Evolutionary conservation across 768 basidiomycete species (phyloP).

Genomic region (Collybia nuda): DNA sequence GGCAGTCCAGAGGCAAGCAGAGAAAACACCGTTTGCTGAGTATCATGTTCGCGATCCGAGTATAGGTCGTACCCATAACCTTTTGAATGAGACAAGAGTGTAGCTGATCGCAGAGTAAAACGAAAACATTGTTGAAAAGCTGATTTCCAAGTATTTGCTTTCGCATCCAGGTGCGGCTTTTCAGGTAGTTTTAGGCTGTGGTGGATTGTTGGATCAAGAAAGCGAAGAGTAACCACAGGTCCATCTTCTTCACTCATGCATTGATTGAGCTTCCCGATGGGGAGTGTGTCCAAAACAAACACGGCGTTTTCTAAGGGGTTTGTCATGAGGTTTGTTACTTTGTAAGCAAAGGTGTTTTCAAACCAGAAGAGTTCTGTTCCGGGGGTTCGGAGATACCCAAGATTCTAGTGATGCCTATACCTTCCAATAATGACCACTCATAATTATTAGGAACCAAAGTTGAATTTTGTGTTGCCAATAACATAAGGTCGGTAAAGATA

Average conservation of each 20-base stretch:
- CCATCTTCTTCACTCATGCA: constrained; percentile 30
- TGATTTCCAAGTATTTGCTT: constrained; percentile 38
- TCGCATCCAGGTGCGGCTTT: neutral
- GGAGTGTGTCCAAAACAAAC: constrained; percentile 50
- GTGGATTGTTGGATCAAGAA: constrained; percentile 22
- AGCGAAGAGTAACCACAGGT: constrained; percentile 30
- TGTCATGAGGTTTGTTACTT: neutral
- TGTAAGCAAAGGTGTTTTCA: neutral
- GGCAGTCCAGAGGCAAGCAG: constrained; percentile 48
- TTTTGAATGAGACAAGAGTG: constrained; percentile 23
- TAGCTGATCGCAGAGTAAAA: constrained; percentile 40
- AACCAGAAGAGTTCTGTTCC: constrained; percentile 12
- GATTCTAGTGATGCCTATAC: constrained; percentile 47
- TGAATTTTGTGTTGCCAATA: constrained; percentile 47
- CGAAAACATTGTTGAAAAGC: constrained; percentile 55
- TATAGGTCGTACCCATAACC: constrained; percentile 13
- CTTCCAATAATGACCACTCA: constrained; percentile 26
- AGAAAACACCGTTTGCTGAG: constrained; percentile 31
- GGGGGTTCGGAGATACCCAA: constrained; percentile 22
- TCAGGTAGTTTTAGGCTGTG: neutral
- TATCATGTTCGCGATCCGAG: constrained; percentile 27
- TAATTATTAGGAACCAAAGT: constrained; percentile 16
- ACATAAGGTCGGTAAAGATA: constrained; percentile 63
- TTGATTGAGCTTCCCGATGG: constrained; percentile 37
- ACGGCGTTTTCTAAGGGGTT: constrained; percentile 22